Evolutionary conservation across 768 basidiomycete species (phyloP).

Genomic region (Termitomyces sp.): DNA sequence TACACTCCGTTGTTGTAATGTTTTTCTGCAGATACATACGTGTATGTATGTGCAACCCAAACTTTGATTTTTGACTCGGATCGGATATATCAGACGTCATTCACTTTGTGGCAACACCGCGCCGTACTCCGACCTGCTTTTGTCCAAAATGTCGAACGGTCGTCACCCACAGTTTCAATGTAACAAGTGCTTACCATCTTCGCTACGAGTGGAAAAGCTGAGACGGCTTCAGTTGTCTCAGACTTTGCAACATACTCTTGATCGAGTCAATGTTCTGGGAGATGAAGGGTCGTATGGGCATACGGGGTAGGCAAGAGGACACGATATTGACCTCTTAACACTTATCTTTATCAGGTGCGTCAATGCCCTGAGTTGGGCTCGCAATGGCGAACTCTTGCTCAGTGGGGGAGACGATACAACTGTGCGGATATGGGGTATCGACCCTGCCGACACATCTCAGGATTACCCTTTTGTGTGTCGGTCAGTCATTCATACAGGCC

Average conservation of each 20-base stretch:
- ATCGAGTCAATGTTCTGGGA: slow-evolving; percentile 76
- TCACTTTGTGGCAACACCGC: background rate
- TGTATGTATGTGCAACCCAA: background rate
- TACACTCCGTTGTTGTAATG: background rate
- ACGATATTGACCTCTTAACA: background rate
- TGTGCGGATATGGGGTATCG: slow-evolving; percentile 78
- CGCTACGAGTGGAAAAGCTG: slow-evolving; percentile 23
- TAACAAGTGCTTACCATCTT: slow-evolving; percentile 18
- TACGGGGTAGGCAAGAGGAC: slow-evolving; percentile 49
- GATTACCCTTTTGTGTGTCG: slow-evolving; percentile 68
- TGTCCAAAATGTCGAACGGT: background rate
- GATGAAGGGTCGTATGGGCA: slow-evolving; percentile 53
- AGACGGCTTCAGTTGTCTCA: slow-evolving; percentile 27
- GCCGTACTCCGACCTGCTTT: background rate
- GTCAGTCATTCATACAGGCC: slow-evolving; percentile 75
- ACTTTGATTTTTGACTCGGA: background rate
- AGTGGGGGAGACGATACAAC: slow-evolving; percentile 77
- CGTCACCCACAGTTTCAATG: slow-evolving; percentile 1
- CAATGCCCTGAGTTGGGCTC: slow-evolving; percentile 75
- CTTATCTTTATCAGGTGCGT: slow-evolving; percentile 52
- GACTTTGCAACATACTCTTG: slow-evolving; percentile 35
- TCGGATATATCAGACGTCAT: slow-evolving; percentile 2
- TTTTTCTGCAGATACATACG: background rate
- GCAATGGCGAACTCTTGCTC: slow-evolving; percentile 60
- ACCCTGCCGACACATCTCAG: slow-evolving; percentile 37